These are phyloP conservation scores for Nakazawaea peltata DNA, from an alignment of 805 yeast genomes.

Conservation along the genomic window DNA sequence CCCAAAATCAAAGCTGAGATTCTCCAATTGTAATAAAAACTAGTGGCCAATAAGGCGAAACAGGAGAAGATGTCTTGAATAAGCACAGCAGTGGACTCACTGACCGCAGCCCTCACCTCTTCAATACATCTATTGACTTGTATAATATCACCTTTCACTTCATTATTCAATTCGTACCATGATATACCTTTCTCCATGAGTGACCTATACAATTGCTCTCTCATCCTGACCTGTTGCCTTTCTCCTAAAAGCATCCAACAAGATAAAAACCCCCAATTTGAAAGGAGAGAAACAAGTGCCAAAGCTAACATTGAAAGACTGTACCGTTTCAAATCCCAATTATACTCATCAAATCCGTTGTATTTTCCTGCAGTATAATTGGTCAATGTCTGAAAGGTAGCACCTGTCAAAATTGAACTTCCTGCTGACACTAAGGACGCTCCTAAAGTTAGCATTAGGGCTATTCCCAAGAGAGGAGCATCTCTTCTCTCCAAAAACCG, in stretches of 20 bases:
- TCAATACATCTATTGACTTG: conserved; percentile 69
- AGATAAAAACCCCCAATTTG: conserved; percentile 46
- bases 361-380: conserved; percentile 24
- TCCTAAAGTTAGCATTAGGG: conserved; percentile 25
- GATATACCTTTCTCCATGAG: conserved; percentile 37
- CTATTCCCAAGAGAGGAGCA: conserved; percentile 13
- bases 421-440: conserved; percentile 55
- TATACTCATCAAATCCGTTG: conserved; percentile 21
- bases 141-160: conserved; percentile 54
- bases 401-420: conserved; percentile 59
- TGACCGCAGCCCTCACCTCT: conserved; percentile 58
- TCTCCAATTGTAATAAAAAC: conserved; percentile 79
- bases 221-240: conserved; percentile 49
- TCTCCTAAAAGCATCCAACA: conserved; percentile 72
- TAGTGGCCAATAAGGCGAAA: conserved; percentile 47
- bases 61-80: conserved; percentile 47
- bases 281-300: conserved; percentile 37
- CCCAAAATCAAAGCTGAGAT: conserved; percentile 73
- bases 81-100: conserved; percentile 57
- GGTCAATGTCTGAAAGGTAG: conserved; percentile 42
- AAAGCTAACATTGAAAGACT: conserved; percentile 28
- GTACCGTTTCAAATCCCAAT: conserved; percentile 26
- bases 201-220: conserved; percentile 35
- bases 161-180: conserved; percentile 58
- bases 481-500: conserved; percentile 21